Evolutionary conservation across 140 eudicot species (phyloP), one percentile per base, ranked within the genome.

Genomic region (Oenanthe javanica): DNA sequence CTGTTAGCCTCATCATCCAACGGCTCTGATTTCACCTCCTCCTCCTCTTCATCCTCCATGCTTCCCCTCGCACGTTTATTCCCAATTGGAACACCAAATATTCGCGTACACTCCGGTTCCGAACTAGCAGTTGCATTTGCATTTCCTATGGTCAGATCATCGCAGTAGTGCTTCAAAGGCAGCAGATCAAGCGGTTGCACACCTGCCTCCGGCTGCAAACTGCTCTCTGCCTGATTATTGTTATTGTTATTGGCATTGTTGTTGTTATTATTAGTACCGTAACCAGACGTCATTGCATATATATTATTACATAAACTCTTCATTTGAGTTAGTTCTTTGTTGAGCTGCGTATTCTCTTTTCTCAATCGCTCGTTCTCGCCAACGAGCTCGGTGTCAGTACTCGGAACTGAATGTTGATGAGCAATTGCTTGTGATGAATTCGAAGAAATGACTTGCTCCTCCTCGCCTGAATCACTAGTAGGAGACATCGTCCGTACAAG

Each of bases 41-140:
- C 85, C 14, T 79, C 31, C 31, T n/a, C n/a, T n/a, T n/a, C n/a
- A n/a, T n/a, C n/a, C n/a, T 79, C 82, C 4, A 55, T 87, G 4
- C 72, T 83, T 50, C 85, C 93, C 81, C 92, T 82, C 66, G 55
- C 81, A 23, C 98, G 91, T 79, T 93, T 93, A 84, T 54, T 50
- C 4, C 98, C 93, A 52, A 91, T 89, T 1, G 92, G 78, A 2
- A 91, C 94, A 21, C 98, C 98, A 83, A 93, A 91, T n/a, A 91
- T 51, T 51, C 89, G 84, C 42, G 92, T 89, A 67, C 84, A 83
- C 21, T 77, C 87, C 11, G 52, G 42, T 5, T 36, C 88, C 14
- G 46, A 45, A 76, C 75, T 10, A 42, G 45, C 4, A 42, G 3
- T 42, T 50, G 61, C 0, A 42, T 42, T 42, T 50, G 61, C 0